Evolutionary conservation across 441 rosid genomes (phyloP), one percentile per base, ranked within the genome.

Genomic region (Lagerstroemia fauriei): DNA sequence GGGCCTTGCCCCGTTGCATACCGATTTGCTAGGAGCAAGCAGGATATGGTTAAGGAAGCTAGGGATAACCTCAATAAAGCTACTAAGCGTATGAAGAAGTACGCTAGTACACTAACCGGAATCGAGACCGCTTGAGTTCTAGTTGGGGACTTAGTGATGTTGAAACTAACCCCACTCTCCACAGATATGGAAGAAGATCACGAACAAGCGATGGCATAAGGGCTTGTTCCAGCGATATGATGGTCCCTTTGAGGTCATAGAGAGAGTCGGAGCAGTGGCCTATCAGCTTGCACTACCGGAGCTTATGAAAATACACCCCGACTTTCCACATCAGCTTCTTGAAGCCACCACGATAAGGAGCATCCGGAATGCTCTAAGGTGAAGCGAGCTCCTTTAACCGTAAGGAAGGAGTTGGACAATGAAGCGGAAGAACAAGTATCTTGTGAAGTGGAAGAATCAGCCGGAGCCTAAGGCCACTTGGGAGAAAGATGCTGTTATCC

Each of bases 121-220:
- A 31, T 10, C 31, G 47, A 27, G 56, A 13, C 1, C 20, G 72
- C 34, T 68, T 2, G 34, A 68, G 32, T 68, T 68, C n/a, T 11
- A 68, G 29, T 16, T 5, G 53, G 83, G 0, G 47, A 84, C 16
- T 32, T 51, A 3, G 83, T 80, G 13, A 25, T 80, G 51, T 27
- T 80, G 1, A 76, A 75, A 46, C 4, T 75, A 7, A 69, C 82
- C 7, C n/a, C n/a, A n/a, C n/a, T n/a, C n/a, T n/a, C 73, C 38
- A 0, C 22, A 48, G 27, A 79, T 79, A 0, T 83, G 48, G 61
- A 79, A 83, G 69, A 78, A 74, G 20, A 74, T 80, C 7, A 68
- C 10, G 18, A 68, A 11, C 16, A 68, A 68, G 32, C 3, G 32
- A 27, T 27, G 72, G 6, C 72, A 68, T 32, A 24, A 9, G 66